Conservation (phyloP, 2,329 filamentous ascomycete species). For the Nakataea oryzae region DNA sequence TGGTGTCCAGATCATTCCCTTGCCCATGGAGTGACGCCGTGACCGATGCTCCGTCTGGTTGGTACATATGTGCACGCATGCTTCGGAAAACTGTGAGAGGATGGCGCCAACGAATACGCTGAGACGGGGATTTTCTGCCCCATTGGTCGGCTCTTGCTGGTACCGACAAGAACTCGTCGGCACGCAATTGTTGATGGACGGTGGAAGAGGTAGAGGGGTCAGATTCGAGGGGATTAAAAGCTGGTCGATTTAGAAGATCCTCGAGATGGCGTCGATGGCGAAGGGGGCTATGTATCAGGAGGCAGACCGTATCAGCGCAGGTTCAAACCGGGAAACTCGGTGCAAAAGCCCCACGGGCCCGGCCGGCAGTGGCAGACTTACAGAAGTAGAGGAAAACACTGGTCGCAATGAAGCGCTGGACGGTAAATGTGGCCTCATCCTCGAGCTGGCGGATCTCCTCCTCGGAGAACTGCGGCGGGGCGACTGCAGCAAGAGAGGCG, state of each 20-base stretch:
- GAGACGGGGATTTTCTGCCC: background rate
- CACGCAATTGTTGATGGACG: background rate
- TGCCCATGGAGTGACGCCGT: background rate
- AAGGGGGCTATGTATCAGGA: constrained; percentile 38
- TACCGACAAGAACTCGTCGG: background rate
- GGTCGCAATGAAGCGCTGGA: constrained; percentile 56
- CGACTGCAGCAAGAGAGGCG: constrained; percentile 34
- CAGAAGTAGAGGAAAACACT: constrained; percentile 66
- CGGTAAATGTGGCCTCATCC: constrained; percentile 53
- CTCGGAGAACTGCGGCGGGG: constrained; percentile 56
- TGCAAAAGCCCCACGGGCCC: background rate
- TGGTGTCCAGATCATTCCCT: background rate
- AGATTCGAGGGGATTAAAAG: background rate
- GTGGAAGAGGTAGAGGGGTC: background rate
- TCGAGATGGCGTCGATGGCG: constrained; percentile 35
- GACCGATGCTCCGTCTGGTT: background rate
- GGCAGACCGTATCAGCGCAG: background rate
- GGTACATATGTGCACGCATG: background rate
- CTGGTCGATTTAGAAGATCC: constrained; percentile 17
- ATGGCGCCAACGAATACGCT: background rate
- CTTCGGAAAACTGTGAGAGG: background rate
- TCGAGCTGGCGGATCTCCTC: constrained; percentile 64
- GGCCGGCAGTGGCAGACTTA: constrained; percentile 31
- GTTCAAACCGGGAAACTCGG: background rate
- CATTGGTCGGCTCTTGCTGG: background rate